A percentile compares a stretch with the other conserved stretches of the same genome.
Conservation (phyloP, 495 filamentous ascomycete species). For the Penicillium roqueforti region DNA sequence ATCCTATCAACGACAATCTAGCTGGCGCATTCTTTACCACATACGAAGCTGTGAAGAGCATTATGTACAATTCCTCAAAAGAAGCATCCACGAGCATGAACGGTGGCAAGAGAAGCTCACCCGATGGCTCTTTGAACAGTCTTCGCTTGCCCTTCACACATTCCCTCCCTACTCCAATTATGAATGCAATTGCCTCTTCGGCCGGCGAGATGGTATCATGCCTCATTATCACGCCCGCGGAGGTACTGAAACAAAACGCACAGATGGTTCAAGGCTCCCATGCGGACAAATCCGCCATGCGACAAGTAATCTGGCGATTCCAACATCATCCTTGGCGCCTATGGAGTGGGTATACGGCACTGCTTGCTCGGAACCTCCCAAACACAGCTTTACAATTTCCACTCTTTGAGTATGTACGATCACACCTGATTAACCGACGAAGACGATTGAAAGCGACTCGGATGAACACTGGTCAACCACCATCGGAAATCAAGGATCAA, state of each 20-base stretch:
- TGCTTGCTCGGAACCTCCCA: constrained; percentile 76
- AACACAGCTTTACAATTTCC: constrained; percentile 88
- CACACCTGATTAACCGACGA: constrained; percentile 36
- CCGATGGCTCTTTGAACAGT: constrained; percentile 34
- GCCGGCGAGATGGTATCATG: constrained; percentile 77
- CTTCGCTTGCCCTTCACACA: constrained; percentile 29
- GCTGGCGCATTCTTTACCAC: constrained; percentile 87
- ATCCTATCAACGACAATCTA: constrained; percentile 26
- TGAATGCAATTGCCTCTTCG: constrained; percentile 68
- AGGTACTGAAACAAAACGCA: constrained; percentile 91
- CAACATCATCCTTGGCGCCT: constrained; percentile 15
- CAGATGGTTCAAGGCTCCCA: constrained; percentile 53
- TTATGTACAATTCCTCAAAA: constrained; percentile 43
- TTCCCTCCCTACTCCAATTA: constrained; percentile 55
- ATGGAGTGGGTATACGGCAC: constrained; percentile 74
- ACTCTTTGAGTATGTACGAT: constrained; percentile 67
- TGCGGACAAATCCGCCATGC: constrained; percentile 31
- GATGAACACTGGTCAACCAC: constrained; percentile 1
- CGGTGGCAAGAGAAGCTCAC: not conserved
- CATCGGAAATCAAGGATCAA: constrained; percentile 10
- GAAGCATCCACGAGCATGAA: constrained; percentile 11
- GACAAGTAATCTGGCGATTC: constrained; percentile 54
- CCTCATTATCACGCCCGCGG: constrained; percentile 79
- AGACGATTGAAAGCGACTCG: constrained; percentile 13
- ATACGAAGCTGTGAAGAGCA: constrained; percentile 70